Conservation (phyloP, 768 basidiomycete genomes). For the Rickenella mellea region DNA sequence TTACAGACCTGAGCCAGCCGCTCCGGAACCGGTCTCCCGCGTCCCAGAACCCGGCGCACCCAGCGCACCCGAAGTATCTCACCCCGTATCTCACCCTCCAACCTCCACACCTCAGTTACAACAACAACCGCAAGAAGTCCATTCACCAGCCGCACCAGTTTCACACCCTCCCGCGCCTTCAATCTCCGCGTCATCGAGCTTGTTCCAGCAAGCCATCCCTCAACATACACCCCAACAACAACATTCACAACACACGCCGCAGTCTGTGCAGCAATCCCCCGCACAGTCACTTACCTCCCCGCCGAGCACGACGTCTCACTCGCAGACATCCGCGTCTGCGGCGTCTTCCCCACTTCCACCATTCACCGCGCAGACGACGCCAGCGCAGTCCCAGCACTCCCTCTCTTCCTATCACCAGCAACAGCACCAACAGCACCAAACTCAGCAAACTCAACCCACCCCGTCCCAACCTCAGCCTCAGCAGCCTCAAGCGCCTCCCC, state of each 20-base stretch:
- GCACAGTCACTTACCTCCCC: not conserved
- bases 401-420: not conserved
- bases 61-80: not conserved
- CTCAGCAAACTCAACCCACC: conserved; percentile 9
- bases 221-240: conserved; percentile 23
- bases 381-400: not conserved
- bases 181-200: conserved; percentile 20
- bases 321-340: not conserved
- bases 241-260: conserved; percentile 16
- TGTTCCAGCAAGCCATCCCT: conserved; percentile 27
- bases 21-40: conserved; percentile 21
- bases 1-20: conserved; percentile 25
- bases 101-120: too few relatives aligned
- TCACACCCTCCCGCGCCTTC: conserved; percentile 14
- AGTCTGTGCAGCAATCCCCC: not conserved
- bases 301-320: not conserved
- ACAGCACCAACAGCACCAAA: conserved; percentile 29
- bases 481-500: conserved; percentile 1
- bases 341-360: not conserved
- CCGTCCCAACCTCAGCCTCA: not conserved
- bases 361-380: not conserved
- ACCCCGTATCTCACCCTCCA: conserved; percentile 19
- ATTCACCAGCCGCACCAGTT: conserved; percentile 8
- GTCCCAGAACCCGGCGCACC: not conserved
- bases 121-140: conserved; percentile 24